phyloP scores from a whole-genome alignment of 2,329 filamentous ascomycete species.

The Aquanectria penicillioides region DNA sequence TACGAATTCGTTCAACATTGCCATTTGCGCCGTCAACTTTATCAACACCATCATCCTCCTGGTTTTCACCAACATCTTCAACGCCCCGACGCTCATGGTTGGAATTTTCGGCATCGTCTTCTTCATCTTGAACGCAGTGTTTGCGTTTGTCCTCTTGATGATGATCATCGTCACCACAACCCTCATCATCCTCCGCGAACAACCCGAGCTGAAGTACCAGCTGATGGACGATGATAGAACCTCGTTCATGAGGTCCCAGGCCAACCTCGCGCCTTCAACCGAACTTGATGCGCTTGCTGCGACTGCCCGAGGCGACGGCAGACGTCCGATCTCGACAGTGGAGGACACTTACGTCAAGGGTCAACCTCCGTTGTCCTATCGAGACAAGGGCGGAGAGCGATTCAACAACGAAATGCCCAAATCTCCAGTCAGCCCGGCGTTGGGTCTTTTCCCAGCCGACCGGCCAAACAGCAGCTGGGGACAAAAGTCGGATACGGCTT shows the following conservation, averaged over 20 bases:
- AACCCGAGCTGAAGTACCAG: slow-evolving; percentile 1
- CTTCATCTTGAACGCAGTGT: slow-evolving; percentile 87
- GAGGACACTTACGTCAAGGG: background rate
- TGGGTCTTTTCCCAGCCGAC: background rate
- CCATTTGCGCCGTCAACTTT: slow-evolving; percentile 90
- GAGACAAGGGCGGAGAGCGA: no score
- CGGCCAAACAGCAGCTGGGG: background rate
- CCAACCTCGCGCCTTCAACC: slow-evolving; percentile 77
- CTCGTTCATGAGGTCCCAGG: slow-evolving; percentile 97
- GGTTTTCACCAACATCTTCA: slow-evolving; percentile 87
- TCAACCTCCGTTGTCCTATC: background rate
- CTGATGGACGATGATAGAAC: slow-evolving; percentile 93
- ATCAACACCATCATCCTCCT: slow-evolving; percentile 89
- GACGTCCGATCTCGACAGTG: background rate
- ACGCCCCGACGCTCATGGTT: slow-evolving; percentile 82
- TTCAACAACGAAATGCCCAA: background rate
- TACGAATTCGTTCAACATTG: slow-evolving; percentile 95
- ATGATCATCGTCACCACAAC: slow-evolving; percentile 72
- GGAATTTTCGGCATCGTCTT: slow-evolving; percentile 90
- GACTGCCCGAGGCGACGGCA: slow-evolving; percentile 82
- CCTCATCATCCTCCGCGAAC: slow-evolving; percentile 73
- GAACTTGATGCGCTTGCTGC: slow-evolving; percentile 91
- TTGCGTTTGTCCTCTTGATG: slow-evolving; percentile 82
- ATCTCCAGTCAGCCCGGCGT: background rate
- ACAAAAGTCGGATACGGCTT: no score